Conservation (phyloP, 768 basidiomycete genomes). For the Calocera viscosa region DNA sequence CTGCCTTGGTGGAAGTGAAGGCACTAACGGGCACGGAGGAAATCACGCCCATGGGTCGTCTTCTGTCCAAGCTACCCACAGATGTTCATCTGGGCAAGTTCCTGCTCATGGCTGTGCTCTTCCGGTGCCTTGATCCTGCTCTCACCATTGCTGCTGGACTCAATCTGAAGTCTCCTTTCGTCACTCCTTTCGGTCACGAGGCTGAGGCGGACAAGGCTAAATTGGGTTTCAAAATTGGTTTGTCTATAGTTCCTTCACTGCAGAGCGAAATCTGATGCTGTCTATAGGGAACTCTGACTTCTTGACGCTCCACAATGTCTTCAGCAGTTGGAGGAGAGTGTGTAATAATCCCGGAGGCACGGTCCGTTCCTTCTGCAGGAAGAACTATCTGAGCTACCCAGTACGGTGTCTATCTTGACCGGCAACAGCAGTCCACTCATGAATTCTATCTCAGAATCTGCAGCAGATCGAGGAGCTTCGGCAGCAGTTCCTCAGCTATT, state of each 20-base stretch:
- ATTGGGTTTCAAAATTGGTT: slow-evolving; percentile 60
- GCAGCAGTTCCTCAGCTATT: slow-evolving; percentile 79
- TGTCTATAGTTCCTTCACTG: slow-evolving; percentile 17
- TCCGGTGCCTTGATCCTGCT: slow-evolving; percentile 90
- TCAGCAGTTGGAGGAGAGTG: slow-evolving; percentile 71
- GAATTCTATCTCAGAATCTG: slow-evolving; percentile 46
- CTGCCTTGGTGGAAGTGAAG: slow-evolving; percentile 82
- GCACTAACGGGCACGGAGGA: slow-evolving; percentile 78
- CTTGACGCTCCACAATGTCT: slow-evolving; percentile 82
- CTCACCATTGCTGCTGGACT: slow-evolving; percentile 88
- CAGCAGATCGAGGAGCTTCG: slow-evolving; percentile 94
- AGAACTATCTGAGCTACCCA: slow-evolving; percentile 73
- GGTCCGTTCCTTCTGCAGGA: slow-evolving; percentile 65
- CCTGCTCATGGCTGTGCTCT: slow-evolving; percentile 66
- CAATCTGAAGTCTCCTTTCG: slow-evolving; percentile 86
- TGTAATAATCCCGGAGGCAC: slow-evolving; percentile 43
- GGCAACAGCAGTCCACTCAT: not conserved
- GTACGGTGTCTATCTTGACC: slow-evolving; percentile 27
- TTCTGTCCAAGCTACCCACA: slow-evolving; percentile 83
- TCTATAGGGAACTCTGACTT: slow-evolving; percentile 83
- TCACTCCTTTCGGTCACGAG: slow-evolving; percentile 79
- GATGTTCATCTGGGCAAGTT: slow-evolving; percentile 96
- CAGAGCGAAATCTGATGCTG: slow-evolving; percentile 5
- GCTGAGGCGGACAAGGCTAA: slow-evolving; percentile 78
- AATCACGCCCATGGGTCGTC: slow-evolving; percentile 84